Evolutionary conservation across 345 rosid genomes (phyloP).

Genomic region (Citrus sp.): DNA sequence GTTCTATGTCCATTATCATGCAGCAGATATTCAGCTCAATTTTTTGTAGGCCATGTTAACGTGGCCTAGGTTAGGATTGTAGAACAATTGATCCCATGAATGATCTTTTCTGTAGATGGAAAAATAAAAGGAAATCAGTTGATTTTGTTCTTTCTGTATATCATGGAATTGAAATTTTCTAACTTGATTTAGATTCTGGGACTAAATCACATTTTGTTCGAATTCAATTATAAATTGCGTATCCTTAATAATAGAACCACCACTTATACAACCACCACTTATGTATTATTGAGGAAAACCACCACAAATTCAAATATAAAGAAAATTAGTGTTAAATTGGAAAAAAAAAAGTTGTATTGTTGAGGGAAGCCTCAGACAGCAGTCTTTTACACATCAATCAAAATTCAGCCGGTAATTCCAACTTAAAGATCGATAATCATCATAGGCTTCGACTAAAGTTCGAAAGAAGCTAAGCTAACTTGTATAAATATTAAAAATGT

Average conservation of each 20-base stretch:
- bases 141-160: neutral
- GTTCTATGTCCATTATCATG: neutral
- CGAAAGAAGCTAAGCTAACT: neutral
- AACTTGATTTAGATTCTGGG: too few species aligned
- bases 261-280: too few species aligned
- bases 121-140: conserved; percentile 6
- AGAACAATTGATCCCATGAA: conserved; percentile 7
- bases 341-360: neutral
- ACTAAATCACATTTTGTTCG: too few species aligned
- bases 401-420: conserved; percentile 92
- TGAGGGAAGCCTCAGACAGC: conserved; percentile 19
- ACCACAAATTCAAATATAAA: too few species aligned
- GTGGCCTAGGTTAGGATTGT: conserved; percentile 4
- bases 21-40: neutral
- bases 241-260: too few species aligned
- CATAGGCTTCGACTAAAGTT: conserved; percentile 39
- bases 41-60: conserved; percentile 21
- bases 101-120: conserved; percentile 18
- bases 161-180: neutral
- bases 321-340: too few species aligned
- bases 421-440: conserved; percentile 32
- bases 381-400: conserved; percentile 38
- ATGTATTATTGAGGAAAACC: too few species aligned
- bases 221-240: too few species aligned
- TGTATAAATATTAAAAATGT: conserved; percentile 10